These are phyloP conservation scores for Trichoderma guizhouense DNA, from an alignment of 2,329 filamentous ascomycete genomes.

Conservation along the genomic window DNA sequence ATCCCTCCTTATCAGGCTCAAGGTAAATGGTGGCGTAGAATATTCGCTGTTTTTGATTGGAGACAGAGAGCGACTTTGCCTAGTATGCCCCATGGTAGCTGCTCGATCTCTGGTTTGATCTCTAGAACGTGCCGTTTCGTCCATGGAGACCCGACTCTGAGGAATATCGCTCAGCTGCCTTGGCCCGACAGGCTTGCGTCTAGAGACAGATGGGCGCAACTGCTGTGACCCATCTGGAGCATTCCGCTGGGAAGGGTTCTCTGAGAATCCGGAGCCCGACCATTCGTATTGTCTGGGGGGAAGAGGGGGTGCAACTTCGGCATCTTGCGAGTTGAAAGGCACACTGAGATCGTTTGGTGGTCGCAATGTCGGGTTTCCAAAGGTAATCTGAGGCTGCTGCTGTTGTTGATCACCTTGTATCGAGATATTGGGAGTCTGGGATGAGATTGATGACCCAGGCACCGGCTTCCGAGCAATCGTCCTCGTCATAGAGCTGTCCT, in stretches of 20 bases:
- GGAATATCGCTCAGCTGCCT: slow-evolving; percentile 17
- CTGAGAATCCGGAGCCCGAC: slow-evolving; percentile 16
- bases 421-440: slow-evolving; percentile 28
- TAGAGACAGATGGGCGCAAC: slow-evolving; percentile 22
- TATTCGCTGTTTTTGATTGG: slow-evolving; percentile 34
- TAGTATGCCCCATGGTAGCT: neutral
- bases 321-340: slow-evolving; percentile 23
- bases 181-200: slow-evolving; percentile 31
- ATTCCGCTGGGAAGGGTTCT: neutral
- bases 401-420: slow-evolving; percentile 8
- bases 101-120: slow-evolving; percentile 1
- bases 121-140: neutral
- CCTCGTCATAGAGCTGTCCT: slow-evolving; percentile 39
- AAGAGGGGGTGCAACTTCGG: slow-evolving; percentile 17
- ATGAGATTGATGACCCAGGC: slow-evolving; percentile 32
- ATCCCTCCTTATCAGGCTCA: slow-evolving; percentile 71
- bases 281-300: slow-evolving; percentile 19
- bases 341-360: slow-evolving; percentile 17
- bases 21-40: slow-evolving; percentile 42
- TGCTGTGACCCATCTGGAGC: slow-evolving; percentile 18
- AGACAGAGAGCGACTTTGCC: slow-evolving; percentile 34
- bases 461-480: slow-evolving; percentile 55
- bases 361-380: neutral
- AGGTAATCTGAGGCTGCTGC: neutral
- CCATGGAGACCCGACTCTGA: neutral